A percentile compares a stretch with the other conserved stretches of the same genome.
Conservation (phyloP, 768 basidiomycete species). For the Paxillus ammoniavirescens region DNA sequence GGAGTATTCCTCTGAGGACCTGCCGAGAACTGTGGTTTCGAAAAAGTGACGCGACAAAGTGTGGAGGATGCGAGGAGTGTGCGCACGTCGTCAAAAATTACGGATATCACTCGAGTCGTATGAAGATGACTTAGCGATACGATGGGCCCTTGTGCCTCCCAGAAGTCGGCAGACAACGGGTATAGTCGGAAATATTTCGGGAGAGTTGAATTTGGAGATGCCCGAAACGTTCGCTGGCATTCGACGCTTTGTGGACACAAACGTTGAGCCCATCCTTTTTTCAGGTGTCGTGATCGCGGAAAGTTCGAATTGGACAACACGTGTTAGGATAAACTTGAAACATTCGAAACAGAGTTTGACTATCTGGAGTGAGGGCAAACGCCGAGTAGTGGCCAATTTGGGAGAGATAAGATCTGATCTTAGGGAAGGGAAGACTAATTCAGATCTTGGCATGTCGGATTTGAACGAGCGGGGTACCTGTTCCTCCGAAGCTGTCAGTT, state of each 20-base stretch:
- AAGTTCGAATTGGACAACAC: slow-evolving; percentile 14
- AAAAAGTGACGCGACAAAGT: not conserved
- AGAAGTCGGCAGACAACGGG: no score
- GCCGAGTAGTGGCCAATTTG: not conserved
- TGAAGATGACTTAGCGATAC: not conserved
- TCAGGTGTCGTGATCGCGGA: slow-evolving; percentile 4
- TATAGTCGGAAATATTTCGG: not conserved
- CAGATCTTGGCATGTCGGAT: not conserved
- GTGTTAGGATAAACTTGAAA: slow-evolving; percentile 11
- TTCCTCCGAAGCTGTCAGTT: not conserved
- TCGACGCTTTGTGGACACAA: not conserved
- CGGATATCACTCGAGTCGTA: not conserved
- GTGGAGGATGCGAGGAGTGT: not conserved
- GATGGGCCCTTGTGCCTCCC: no score
- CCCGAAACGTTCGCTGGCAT: not conserved
- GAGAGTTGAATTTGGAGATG: not conserved
- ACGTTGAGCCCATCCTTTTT: slow-evolving; percentile 4
- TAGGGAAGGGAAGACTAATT: slow-evolving; percentile 4
- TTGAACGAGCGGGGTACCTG: not conserved
- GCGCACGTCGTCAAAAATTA: not conserved
- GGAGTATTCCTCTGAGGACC: not conserved
- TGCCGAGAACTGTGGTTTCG: not conserved
- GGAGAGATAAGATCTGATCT: slow-evolving; percentile 26
- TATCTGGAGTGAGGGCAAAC: slow-evolving; percentile 8
- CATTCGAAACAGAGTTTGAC: not conserved